phyloP scores from a whole-genome alignment of 2,329 filamentous ascomycete species.

The Cercospora nicotianae region DNA sequence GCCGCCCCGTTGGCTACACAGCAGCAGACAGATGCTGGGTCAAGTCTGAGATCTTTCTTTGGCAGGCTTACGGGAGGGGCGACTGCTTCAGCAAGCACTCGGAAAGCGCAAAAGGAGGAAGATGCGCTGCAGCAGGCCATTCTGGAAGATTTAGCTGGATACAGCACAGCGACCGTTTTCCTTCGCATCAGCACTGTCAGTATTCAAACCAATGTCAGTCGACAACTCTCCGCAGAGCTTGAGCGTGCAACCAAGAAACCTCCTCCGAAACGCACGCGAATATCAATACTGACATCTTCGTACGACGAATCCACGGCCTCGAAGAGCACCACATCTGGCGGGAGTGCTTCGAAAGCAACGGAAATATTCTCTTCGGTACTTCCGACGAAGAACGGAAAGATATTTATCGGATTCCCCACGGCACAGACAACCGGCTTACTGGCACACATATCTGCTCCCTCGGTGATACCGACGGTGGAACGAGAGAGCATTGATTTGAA shows the following conservation, averaged over 20 bases:
- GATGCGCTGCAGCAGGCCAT: slow-evolving; percentile 62
- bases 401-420: slow-evolving; percentile 97
- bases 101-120: slow-evolving; percentile 63
- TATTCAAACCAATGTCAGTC: slow-evolving; percentile 72
- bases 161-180: slow-evolving; percentile 78
- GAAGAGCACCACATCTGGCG: slow-evolving; percentile 53
- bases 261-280: slow-evolving; percentile 80
- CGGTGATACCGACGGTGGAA: slow-evolving; percentile 95
- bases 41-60: slow-evolving; percentile 70
- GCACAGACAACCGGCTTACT: slow-evolving; percentile 94
- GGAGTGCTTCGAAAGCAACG: slow-evolving; percentile 56
- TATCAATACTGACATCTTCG: slow-evolving; percentile 87
- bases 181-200: slow-evolving; percentile 82
- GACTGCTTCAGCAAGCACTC: slow-evolving; percentile 49
- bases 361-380: slow-evolving; percentile 90
- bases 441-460: slow-evolving; percentile 92
- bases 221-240: slow-evolving; percentile 76
- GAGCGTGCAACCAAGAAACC: slow-evolving; percentile 97
- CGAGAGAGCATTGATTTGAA: slow-evolving; percentile 96
- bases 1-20: slow-evolving; percentile 20
- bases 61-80: slow-evolving; percentile 57
- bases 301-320: slow-evolving; percentile 77
- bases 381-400: slow-evolving; percentile 81
- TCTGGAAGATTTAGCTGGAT: slow-evolving; percentile 68
- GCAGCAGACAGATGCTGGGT: slow-evolving; percentile 42